Evolutionary conservation across 139 green algal species (phyloP), one percentile per base, ranked within the genome.

Genomic region (Chlamydomonas incerta): DNA sequence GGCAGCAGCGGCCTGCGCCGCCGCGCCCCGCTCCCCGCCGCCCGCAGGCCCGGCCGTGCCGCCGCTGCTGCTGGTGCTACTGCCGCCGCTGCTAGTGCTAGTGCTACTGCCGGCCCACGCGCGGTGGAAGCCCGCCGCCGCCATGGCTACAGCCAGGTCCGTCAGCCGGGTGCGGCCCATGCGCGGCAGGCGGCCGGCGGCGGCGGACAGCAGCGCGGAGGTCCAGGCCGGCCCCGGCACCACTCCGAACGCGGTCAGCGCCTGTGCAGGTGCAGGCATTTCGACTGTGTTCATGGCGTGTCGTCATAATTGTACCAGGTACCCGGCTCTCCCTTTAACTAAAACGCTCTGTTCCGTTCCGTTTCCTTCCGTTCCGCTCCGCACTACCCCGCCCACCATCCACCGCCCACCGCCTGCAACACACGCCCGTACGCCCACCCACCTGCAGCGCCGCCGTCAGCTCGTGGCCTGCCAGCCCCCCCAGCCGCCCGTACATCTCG

Each of bases 401-500:
- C 15, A 21, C 57, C 11, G 15, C 57, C 20, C 20, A n/a, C 60
- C 31, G 8, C 60, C 10, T 24, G 24, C 60, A 10, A 11, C 5
- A 24, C 24, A 5, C 60, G 23, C 9, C 18, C 26, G 24, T 21
- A 2, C 55, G 18, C 11, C 29, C 29, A 21, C 71, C 15, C 71
- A 85, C 79, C 63, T 46, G 46, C 66, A 75, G 47, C n/a, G 47
- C 79, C 13, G 33, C 65, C 65, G 63, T 21, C 24, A 85, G 66
- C 47, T 85, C 79, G 31, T 75, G 79, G 8, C 47, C 65, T 20
- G 31, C 14, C 41, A 85, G 47, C 28, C 11, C 15, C 33, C 33
- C 33, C 67, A 72, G 33, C 33, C 67, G 18, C 31, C 66, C 63
- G 79, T 85, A 85, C 63, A 69, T 75, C 79, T 85, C 79, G 13